These are phyloP conservation scores for Fusarium xyrophilum DNA, from an alignment of 2,329 filamentous ascomycete genomes.

Conservation along the genomic window DNA sequence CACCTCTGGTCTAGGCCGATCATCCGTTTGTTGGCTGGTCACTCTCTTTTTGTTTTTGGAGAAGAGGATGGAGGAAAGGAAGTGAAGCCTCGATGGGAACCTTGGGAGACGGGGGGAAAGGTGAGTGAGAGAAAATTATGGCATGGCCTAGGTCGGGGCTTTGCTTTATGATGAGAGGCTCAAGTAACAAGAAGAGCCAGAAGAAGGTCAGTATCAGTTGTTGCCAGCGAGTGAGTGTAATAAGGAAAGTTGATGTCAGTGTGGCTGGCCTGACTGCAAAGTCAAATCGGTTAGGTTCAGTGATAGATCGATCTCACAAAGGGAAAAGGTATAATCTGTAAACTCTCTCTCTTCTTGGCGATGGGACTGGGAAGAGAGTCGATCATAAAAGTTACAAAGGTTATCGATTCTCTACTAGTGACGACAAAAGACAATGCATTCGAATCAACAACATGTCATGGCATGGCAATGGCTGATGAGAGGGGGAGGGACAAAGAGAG, in stretches of 20 bases:
- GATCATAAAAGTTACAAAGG: constrained; percentile 25
- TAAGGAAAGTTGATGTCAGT: constrained; percentile 24
- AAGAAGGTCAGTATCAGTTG: constrained; percentile 2
- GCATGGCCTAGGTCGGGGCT: constrained; percentile 3
- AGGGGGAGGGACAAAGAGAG: constrained; percentile 11
- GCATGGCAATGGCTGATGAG: constrained; percentile 12
- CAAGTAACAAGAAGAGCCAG: neutral
- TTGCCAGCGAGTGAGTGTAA: neutral
- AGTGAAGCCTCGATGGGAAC: constrained; percentile 1
- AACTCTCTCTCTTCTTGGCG: neutral
- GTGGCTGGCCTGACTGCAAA: constrained; percentile 27
- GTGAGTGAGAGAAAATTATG: neutral
- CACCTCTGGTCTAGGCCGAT: constrained; percentile 29
- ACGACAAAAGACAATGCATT: constrained; percentile 19
- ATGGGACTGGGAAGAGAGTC: constrained; percentile 11
- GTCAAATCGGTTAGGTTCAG: neutral
- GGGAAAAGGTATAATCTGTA: neutral
- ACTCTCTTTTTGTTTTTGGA: neutral
- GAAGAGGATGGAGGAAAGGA: neutral
- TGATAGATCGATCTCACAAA: neutral
- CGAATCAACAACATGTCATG: neutral
- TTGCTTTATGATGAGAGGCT: constrained; percentile 13
- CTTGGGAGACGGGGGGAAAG: neutral
- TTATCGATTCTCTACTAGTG: neutral
- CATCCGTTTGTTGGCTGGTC: constrained; percentile 22